These are phyloP conservation scores for Ceratonia siliqua DNA, from an alignment of 306 rosid genomes.

Conservation along the genomic window DNA sequence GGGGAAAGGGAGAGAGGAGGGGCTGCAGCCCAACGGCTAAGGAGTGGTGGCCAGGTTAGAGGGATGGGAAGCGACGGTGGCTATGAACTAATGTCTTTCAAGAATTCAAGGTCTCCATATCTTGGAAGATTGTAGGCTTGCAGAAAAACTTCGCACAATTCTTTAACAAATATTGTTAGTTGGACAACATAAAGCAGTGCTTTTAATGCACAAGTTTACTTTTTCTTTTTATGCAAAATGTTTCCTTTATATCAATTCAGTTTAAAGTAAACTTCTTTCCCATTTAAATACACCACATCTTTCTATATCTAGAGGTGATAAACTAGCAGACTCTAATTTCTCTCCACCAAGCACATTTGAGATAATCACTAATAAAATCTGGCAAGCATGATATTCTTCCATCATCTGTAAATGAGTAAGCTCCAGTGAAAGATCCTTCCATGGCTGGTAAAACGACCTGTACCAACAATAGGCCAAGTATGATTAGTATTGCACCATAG, in stretches of 20 bases:
- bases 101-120: too few species aligned
- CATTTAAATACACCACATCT: constrained; percentile 57
- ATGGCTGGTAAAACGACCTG: constrained; percentile 77
- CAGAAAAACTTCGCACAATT: too few species aligned
- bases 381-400: constrained; percentile 80
- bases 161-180: background rate
- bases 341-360: constrained; percentile 57
- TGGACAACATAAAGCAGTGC: background rate
- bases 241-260: background rate
- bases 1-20: too few species aligned
- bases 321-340: constrained; percentile 44
- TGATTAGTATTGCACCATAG: constrained; percentile 15
- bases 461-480: constrained; percentile 15
- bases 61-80: too few species aligned
- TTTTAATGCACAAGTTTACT: background rate
- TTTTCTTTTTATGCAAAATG: too few species aligned
- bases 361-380: constrained; percentile 50
- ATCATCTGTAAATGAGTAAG: constrained; percentile 50
- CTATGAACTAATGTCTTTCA: too few species aligned
- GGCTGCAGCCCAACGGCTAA: too few species aligned
- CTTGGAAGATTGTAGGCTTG: too few species aligned
- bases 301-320: constrained; percentile 51
- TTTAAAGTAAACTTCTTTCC: constrained; percentile 57
- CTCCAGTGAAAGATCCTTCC: constrained; percentile 59
- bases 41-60: too few species aligned